Base-by-base conservation (phyloP, 257 asterid species). In the Solanum pennellii region DNA sequence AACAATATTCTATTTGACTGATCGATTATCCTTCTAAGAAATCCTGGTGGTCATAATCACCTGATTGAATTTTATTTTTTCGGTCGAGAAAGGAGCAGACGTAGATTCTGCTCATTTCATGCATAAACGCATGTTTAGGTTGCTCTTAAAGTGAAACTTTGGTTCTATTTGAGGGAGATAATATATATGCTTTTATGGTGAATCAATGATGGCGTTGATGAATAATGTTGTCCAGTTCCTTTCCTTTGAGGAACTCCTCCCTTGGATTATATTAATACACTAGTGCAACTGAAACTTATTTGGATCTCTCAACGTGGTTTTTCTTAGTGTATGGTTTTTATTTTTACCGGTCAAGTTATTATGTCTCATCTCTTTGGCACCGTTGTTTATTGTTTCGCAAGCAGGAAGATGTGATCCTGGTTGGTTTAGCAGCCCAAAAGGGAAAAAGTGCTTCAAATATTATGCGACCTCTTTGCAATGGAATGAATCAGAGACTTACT, bases 401-500 rank as follows among this genome's bases (percentile, higher is more conserved):
- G 87, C 94, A 95, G 99, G 72, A 83, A 60, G 92, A 37, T 96
- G 98, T 89, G 95, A 89, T 82, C 85, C 90, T 89, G 95, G 94
- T 88, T 94, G 98, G 98, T 87, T 85, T 74, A 86, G 85, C 91
- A 90, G 90, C 84, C 92, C 93, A 20, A 89, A 86, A 84, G 90
- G 89, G 87, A 92, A 90, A 37, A 93, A 89, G 88, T 96, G 98
- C 92, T 91, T 91, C 82, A 92, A 84, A 82, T 91, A 90, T 87
- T 83, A 88, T 83, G 90, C 93, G 11, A 91, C 82, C 82, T 87
- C 91, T 77, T 91, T 75, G 87, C 91, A 98, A 60, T 96, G 99
- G 99, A 93, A 91, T 76, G 95, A 88, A 72, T 92, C 99, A 35
- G 97, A 96, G 90, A 87, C 91, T 49, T 91, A 89, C 83, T 96